Percentiles rank a stretch among this genome's conserved stretches.
These are phyloP conservation scores for Nidularia pulvinata DNA, from an alignment of 768 basidiomycete species.

Conservation along the genomic window DNA sequence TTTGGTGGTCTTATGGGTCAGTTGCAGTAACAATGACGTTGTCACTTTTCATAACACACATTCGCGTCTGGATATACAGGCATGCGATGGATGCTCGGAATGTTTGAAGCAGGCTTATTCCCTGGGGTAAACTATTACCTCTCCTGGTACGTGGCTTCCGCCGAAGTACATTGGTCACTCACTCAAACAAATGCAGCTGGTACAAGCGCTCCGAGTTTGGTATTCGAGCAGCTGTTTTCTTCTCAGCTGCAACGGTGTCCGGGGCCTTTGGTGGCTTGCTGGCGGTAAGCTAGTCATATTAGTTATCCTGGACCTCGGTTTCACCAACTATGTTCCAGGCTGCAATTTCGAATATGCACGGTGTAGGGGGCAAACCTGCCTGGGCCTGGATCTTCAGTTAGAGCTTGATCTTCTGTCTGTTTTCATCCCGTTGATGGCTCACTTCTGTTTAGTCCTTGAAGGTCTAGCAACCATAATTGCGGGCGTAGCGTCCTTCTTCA, in stretches of 20 bases:
- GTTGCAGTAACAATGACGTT: no score
- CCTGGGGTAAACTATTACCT: conserved; percentile 72
- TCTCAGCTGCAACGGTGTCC: conserved; percentile 76
- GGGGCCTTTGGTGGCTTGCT: conserved; percentile 84
- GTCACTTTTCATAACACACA: no score
- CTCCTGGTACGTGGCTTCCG: conserved; percentile 50
- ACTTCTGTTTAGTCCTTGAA: conserved; percentile 45
- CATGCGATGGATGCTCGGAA: conserved; percentile 71
- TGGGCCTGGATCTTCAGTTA: conserved; percentile 74
- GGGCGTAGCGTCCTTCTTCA: conserved; percentile 66
- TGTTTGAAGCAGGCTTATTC: conserved; percentile 72
- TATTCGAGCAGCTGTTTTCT: conserved; percentile 65
- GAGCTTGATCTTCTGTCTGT: conserved; percentile 12
- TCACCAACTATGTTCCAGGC: conserved; percentile 23
- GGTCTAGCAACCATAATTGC: conserved; percentile 71
- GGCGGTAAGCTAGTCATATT: conserved; percentile 40
- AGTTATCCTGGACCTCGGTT: neutral
- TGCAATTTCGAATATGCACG: conserved; percentile 72
- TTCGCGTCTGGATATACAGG: no score
- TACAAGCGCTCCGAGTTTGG: conserved; percentile 78
- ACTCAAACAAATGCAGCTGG: conserved; percentile 27
- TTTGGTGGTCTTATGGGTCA: conserved; percentile 68
- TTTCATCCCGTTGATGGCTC: neutral
- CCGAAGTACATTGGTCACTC: neutral
- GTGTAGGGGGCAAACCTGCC: conserved; percentile 64